Evolutionary conservation across 768 basidiomycete genomes (phyloP), one percentile per base, ranked within the genome.

Genomic region (Panus rudis): DNA sequence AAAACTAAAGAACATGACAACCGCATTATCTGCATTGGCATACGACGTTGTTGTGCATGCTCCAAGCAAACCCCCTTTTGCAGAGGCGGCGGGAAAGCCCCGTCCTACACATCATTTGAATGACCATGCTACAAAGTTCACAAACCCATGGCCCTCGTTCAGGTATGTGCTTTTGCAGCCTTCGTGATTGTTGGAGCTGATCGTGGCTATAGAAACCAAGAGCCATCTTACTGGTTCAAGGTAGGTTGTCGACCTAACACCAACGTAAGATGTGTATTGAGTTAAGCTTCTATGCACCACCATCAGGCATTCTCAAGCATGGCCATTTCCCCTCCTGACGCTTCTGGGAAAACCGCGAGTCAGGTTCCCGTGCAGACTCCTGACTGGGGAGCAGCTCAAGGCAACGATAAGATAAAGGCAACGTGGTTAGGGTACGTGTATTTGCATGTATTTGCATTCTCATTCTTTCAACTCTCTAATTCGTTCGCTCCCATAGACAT

Each of bases 371-470:
- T 52, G 0, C 45, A 43, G 33, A 46, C 19, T 31, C 60, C 61
- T 2, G 53, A 50, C 20, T 63, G 61, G 61, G 57, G 57, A 24
- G 34, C 43, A 1, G 50, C 45, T 4, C 17, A 34, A 0, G 31
- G 44, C 2, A 37, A 32, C 3, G 48, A 48, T 2, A 43, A 41
- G 3, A 39, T 66, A 34, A 65, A 65, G 43, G 61, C 65, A 16
- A 68, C 66, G 1, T 68, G 66, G 64, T 51, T 68, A 0, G 66
- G 66, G 54, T 56, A 26, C 25, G 53, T 43, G 3, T 17, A 25
- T 16, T 10, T 19, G 23, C 20, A 22, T 38, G 13, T 23, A 7
- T 16, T 4, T 35, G 25, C 30, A 4, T 4, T 25, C 6, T 33
- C 14, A 34, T 13, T 21, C n/a, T 6, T 3, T 14, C 37, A 8